Percentiles rank a stretch among this genome's conserved stretches.
Evolutionary conservation across 768 basidiomycete species (phyloP).

Genomic region (Boletus tylopilopsis): DNA sequence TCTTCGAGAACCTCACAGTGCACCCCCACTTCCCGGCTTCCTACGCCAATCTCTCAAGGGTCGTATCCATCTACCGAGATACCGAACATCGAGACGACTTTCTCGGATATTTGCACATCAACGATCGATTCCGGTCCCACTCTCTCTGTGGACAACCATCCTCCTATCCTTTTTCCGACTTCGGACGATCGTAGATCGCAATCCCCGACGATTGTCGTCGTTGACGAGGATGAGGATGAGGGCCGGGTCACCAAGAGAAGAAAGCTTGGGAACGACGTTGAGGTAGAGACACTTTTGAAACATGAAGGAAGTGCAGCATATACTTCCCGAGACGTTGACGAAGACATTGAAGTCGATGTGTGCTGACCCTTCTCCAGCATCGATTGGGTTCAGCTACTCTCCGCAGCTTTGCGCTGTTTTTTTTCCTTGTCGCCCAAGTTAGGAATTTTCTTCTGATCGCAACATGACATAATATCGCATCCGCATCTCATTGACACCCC

Average conservation of each 20-base stretch:
- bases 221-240: slow-evolving; percentile 52
- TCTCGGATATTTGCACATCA: slow-evolving; percentile 13
- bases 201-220: slow-evolving; percentile 59
- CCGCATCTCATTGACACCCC: slow-evolving; percentile 13
- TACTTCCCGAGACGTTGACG: slow-evolving; percentile 16
- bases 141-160: slow-evolving; percentile 14
- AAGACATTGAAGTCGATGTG: slow-evolving; percentile 30
- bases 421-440: slow-evolving; percentile 5
- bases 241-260: slow-evolving; percentile 57
- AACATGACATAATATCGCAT: slow-evolving; percentile 13
- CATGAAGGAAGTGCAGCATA: not conserved
- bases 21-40: not conserved
- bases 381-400: not conserved
- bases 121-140: slow-evolving; percentile 5
- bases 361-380: slow-evolving; percentile 15
- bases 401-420: not conserved
- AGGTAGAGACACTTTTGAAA: not conserved
- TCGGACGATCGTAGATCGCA: slow-evolving; percentile 22
- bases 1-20: slow-evolving; percentile 23
- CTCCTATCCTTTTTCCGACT: slow-evolving; percentile 35
- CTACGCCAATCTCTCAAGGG: not conserved
- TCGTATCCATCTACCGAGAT: slow-evolving; percentile 3
- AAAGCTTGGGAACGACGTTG: slow-evolving; percentile 24
- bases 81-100: not conserved
- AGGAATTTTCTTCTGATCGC: not conserved